These are phyloP conservation scores for Taiwanofungus camphoratus DNA, from an alignment of 1,284 basidiomycete genomes.

Conservation along the genomic window DNA sequence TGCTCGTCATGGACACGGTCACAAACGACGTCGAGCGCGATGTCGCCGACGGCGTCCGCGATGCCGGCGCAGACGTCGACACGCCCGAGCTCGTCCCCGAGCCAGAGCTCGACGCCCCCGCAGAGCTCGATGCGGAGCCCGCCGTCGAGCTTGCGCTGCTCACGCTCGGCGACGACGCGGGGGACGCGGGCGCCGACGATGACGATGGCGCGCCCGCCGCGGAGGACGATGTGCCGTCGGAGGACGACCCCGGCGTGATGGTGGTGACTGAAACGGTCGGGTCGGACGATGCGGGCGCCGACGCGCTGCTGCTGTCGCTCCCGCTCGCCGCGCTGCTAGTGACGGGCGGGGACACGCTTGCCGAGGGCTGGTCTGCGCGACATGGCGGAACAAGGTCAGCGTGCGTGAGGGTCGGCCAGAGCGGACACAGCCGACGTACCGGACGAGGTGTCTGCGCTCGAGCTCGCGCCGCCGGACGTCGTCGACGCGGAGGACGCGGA, in stretches of 20 bases:
- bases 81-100: background rate
- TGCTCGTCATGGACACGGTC: background rate
- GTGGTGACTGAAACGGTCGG: too few relatives aligned
- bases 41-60: background rate
- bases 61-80: background rate
- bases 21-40: background rate
- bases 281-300: too few relatives aligned
- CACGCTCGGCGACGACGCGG: background rate
- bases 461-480: background rate
- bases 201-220: background rate
- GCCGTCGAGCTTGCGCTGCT: background rate
- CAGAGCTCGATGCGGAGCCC: background rate
- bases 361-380: background rate
- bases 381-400: background rate
- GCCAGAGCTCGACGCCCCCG: background rate
- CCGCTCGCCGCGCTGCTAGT: background rate
- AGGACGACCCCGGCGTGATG: too few relatives aligned
- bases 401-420: too few relatives aligned
- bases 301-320: too few relatives aligned
- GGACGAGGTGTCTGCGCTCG: background rate
- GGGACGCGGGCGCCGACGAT: background rate
- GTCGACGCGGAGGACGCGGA: background rate
- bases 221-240: background rate
- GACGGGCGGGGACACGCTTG: too few relatives aligned
- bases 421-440: too few relatives aligned